Conservation (phyloP, 352 stramenopile genomes). For the Globisporangium radiosum region DNA sequence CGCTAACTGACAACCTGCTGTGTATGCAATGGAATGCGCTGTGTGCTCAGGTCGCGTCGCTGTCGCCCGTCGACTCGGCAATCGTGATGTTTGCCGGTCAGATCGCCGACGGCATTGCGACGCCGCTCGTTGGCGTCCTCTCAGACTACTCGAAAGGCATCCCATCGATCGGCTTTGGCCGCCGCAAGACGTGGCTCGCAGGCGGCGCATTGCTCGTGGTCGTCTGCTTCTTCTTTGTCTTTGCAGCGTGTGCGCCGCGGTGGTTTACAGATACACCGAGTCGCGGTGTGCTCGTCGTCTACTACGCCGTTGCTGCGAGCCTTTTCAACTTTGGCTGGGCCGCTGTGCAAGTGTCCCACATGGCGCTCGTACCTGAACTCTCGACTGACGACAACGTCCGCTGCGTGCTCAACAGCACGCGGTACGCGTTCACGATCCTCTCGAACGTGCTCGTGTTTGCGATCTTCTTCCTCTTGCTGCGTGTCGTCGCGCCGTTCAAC, state of each 20-base stretch:
- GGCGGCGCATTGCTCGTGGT: constrained; percentile 66
- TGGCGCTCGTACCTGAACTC: constrained; percentile 78
- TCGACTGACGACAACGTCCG: constrained; percentile 72
- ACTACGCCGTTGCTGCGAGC: constrained; percentile 71
- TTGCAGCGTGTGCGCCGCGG: constrained; percentile 47
- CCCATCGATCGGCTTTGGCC: constrained; percentile 51
- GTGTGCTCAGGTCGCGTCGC: constrained; percentile 21
- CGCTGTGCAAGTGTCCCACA: constrained; percentile 79
- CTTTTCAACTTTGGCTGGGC: constrained; percentile 85
- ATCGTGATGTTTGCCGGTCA: constrained; percentile 86
- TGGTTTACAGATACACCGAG: constrained; percentile 57
- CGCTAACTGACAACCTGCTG: neutral
- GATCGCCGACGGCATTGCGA: constrained; percentile 75
- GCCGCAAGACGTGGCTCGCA: constrained; percentile 71
- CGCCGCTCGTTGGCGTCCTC: constrained; percentile 70
- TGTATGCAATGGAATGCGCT: neutral
- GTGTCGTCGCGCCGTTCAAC: constrained; percentile 48
- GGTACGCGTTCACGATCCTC: constrained; percentile 82
- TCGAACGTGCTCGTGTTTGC: constrained; percentile 85
- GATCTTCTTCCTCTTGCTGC: constrained; percentile 65
- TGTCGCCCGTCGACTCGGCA: constrained; percentile 73
- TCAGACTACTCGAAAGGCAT: constrained; percentile 64
- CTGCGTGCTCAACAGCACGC: constrained; percentile 74
- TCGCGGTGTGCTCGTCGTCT: constrained; percentile 51
- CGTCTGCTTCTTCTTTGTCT: constrained; percentile 85